Evolutionary conservation across 495 filamentous ascomycete species (phyloP), one percentile per base, ranked within the genome.

Genomic region (Pyronema domesticum): DNA sequence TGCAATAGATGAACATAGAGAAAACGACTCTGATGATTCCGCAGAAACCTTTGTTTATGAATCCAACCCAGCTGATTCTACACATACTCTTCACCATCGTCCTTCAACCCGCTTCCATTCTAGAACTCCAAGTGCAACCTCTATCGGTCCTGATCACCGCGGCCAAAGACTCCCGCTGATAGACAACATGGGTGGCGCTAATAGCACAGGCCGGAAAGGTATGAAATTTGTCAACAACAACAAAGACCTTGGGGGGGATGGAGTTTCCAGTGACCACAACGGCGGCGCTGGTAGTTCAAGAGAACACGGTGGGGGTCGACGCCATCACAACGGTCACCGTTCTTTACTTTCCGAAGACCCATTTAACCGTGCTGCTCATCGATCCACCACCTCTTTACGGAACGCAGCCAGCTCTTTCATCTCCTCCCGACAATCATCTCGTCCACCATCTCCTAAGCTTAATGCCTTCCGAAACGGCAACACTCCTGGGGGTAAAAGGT

Each of bases 41-140:
- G 91, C 95, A 59, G 93, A 95, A 68, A 96, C 93, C 0, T 98
- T 96, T 68, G 89, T 98, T 3, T 98, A 98, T 70, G 91, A 98
- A 69, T 98, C 91, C 8, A 98, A 98, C 65, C 91, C 93, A 9
- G 86, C 86, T 9, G 91, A 96, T 58, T 74, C 74, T 18, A 47
- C 54, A 60, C 59, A 48, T 37, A 55, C 43, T 35, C 47, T 35
- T 19, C 77, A 75, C 51, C 83, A 82, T 42, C 79, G 87, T n/a
- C 80, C 83, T 40, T 57, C 63, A 14, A 73, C 77, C 51, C 76
- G 88, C 50, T 91, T 89, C 63, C 89, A 96, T 68, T 96, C 93
- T 13, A 79, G 91, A 43, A 98, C 91, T 9, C 91, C 91, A 3
- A 95, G 89, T 68, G 85, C 86, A 15, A 89, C 93, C 4, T 96